These are phyloP conservation scores for Rasamsonia emersonii DNA, from an alignment of 2,329 filamentous ascomycete species.

Conservation along the genomic window DNA sequence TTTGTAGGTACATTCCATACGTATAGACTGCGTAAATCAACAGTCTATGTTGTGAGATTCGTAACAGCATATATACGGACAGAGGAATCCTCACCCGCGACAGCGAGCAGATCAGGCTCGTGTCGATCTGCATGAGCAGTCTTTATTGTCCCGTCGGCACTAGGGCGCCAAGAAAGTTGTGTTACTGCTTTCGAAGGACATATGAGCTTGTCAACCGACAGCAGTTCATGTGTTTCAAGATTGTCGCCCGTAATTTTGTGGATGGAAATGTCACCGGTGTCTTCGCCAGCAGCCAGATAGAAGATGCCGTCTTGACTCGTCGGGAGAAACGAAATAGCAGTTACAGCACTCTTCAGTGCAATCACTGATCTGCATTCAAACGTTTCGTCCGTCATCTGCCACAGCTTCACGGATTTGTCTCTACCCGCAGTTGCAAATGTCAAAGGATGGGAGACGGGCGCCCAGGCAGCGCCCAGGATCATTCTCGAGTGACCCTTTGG, in stretches of 20 bases:
- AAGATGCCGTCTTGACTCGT: conserved; percentile 18
- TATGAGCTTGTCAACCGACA: conserved; percentile 27
- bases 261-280: conserved; percentile 38
- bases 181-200: conserved; percentile 57
- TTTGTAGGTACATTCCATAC: too few species aligned
- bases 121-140: conserved; percentile 10
- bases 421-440: conserved; percentile 81
- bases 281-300: conserved; percentile 39
- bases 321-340: conserved; percentile 59
- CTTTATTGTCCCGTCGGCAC: conserved; percentile 3
- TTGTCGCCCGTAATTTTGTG: conserved; percentile 28
- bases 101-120: conserved; percentile 33
- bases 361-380: conserved; percentile 50
- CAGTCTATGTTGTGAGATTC: conserved; percentile 18
- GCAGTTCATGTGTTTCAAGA: conserved; percentile 20
- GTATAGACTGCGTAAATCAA: not conserved
- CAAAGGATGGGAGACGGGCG: conserved; percentile 39
- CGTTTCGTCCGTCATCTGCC: conserved; percentile 39
- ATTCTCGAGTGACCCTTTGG: conserved; percentile 84
- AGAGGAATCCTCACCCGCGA: conserved; percentile 39
- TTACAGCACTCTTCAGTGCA: conserved; percentile 53
- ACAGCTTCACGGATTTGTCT: conserved; percentile 75
- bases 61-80: conserved; percentile 31
- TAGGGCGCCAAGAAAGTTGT: conserved; percentile 62
- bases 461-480: conserved; percentile 86